Evolutionary conservation across 1,139 yeast species (phyloP).

Genomic region (Yamadazyma atmosphaerica): DNA sequence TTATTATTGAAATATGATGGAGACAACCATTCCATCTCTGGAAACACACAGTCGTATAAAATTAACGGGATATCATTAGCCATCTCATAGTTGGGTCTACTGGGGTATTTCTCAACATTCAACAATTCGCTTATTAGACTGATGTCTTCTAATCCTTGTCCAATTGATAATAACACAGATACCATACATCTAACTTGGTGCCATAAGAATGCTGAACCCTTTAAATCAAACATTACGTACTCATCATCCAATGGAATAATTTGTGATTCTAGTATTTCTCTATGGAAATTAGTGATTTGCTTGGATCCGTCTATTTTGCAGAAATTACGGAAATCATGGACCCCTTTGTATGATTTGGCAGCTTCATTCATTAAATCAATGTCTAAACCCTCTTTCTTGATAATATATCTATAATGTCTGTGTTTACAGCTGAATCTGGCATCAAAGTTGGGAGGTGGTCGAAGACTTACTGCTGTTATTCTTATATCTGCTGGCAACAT

Average conservation of each 20-base stretch:
- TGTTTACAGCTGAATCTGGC: constrained; percentile 87
- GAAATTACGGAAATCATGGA: constrained; percentile 89
- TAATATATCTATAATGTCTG: constrained; percentile 85
- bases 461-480: constrained; percentile 75
- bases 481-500: constrained; percentile 79
- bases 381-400: constrained; percentile 56
- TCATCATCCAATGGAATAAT: constrained; percentile 47
- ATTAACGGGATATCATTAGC: constrained; percentile 92
- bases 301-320: constrained; percentile 94
- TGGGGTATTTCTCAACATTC: constrained; percentile 57
- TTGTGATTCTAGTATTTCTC: constrained; percentile 56
- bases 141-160: constrained; percentile 72
- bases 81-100: constrained; percentile 83
- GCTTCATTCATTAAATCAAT: constrained; percentile 69
- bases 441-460: constrained; percentile 83
- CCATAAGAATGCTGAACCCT: constrained; percentile 94
- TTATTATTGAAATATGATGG: constrained; percentile 21
- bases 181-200: constrained; percentile 98
- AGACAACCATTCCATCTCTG: constrained; percentile 65
- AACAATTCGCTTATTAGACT: constrained; percentile 57
- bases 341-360: constrained; percentile 65
- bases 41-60: constrained; percentile 81
- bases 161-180: constrained; percentile 76
- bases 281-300: constrained; percentile 73
- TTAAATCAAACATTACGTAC: constrained; percentile 69